These are phyloP conservation scores for Agarophyton chilense DNA, from an alignment of 23 red algal genomes.

Conservation along the genomic window DNA sequence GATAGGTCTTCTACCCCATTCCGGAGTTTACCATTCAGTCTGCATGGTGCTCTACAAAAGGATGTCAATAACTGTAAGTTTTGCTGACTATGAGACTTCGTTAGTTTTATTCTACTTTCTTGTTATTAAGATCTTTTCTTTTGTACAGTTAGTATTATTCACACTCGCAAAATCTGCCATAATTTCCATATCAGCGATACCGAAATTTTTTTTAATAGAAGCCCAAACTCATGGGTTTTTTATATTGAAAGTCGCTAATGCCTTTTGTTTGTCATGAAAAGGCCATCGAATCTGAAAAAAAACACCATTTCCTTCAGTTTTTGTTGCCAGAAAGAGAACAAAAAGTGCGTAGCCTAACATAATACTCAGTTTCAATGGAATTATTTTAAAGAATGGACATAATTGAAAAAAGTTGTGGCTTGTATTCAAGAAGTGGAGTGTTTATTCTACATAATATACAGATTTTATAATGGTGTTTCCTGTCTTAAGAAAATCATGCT, in stretches of 20 bases:
- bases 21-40: no score
- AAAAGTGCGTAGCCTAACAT: constrained; percentile 11
- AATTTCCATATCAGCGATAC: no score
- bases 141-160: neutral
- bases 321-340: neutral
- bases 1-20: no score
- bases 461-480: neutral
- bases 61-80: no score
- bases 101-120: neutral
- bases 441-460: neutral
- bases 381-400: constrained; percentile 23
- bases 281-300: constrained; percentile 1
- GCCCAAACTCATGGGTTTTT: neutral
- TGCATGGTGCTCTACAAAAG: no score
- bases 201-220: constrained; percentile 9
- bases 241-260: neutral
- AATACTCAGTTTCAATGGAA: constrained; percentile 11
- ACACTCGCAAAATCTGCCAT: neutral
- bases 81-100: no score
- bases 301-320: neutral
- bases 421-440: constrained; percentile 8
- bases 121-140: neutral
- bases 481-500: neutral
- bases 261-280: neutral
- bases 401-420: neutral